These are phyloP conservation scores for Elsinoe necatrix DNA, from an alignment of 2,329 filamentous ascomycete species.

Conservation along the genomic window DNA sequence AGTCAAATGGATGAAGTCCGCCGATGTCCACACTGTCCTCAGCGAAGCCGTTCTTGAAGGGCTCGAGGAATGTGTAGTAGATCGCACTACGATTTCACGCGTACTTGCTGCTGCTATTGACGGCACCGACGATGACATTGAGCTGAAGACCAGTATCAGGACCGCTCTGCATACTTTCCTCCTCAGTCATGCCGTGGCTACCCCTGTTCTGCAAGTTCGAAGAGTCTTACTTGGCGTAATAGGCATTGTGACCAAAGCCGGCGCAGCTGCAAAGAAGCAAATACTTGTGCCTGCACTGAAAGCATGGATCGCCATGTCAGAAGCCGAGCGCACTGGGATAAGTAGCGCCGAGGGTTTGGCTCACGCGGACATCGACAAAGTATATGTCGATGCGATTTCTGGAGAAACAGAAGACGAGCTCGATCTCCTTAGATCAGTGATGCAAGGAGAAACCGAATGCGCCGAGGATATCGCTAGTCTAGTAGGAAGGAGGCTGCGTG, in stretches of 20 bases:
- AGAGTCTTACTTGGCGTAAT: slow-evolving; percentile 62
- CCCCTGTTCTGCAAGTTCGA: slow-evolving; percentile 63
- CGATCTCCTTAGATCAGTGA: slow-evolving; percentile 44
- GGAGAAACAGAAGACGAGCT: slow-evolving; percentile 52
- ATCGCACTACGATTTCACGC: slow-evolving; percentile 60
- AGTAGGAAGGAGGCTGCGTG: slow-evolving; percentile 60
- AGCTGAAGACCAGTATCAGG: slow-evolving; percentile 55
- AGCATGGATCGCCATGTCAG: slow-evolving; percentile 55
- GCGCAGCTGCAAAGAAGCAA: slow-evolving; percentile 63
- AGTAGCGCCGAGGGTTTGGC: slow-evolving; percentile 45
- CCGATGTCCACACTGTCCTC: slow-evolving; percentile 54
- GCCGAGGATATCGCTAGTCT: slow-evolving; percentile 49
- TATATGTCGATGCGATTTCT: slow-evolving; percentile 46
- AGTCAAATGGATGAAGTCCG: slow-evolving; percentile 50
- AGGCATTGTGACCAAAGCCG: slow-evolving; percentile 62
- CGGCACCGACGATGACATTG: slow-evolving; percentile 37
- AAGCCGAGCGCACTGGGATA: slow-evolving; percentile 43
- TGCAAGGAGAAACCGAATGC: slow-evolving; percentile 36
- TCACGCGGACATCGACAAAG: slow-evolving; percentile 42
- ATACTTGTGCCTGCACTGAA: slow-evolving; percentile 67
- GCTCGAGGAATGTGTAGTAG: slow-evolving; percentile 79
- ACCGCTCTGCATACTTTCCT: slow-evolving; percentile 62
- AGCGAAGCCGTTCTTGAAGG: slow-evolving; percentile 60
- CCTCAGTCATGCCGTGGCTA: slow-evolving; percentile 60
- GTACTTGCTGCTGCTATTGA: slow-evolving; percentile 55